These are phyloP conservation scores for Tricholoma hemisulphureum DNA, from an alignment of 768 basidiomycete species.

Conservation along the genomic window DNA sequence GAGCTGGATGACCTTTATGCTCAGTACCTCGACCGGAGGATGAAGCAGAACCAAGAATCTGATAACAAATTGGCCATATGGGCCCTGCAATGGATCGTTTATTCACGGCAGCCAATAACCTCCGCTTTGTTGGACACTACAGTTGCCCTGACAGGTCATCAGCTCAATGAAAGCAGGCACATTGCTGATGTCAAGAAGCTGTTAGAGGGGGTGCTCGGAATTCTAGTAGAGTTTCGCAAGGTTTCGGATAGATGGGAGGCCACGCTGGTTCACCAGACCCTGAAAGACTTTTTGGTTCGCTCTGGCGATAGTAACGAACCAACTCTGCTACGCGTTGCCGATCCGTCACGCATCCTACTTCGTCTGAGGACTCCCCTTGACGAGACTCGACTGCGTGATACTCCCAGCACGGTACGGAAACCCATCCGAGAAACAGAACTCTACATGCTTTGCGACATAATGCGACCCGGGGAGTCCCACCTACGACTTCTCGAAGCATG, in stretches of 20 bases:
- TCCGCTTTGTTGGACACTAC: neutral
- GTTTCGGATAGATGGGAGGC: neutral
- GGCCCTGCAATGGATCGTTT: neutral
- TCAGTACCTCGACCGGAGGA: neutral
- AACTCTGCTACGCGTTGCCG: neutral
- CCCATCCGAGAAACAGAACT: neutral
- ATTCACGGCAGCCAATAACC: neutral
- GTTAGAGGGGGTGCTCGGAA: neutral
- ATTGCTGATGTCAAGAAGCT: neutral
- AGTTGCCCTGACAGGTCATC: neutral
- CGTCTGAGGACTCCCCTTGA: neutral
- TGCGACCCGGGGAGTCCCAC: neutral
- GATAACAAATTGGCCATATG: neutral
- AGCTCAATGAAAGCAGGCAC: neutral
- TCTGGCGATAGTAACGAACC: neutral
- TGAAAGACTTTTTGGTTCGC: neutral
- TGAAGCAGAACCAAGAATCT: neutral
- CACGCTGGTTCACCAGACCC: neutral
- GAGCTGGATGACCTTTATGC: neutral
- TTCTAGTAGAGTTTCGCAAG: neutral
- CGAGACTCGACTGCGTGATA: neutral
- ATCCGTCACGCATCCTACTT: neutral
- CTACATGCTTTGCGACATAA: neutral
- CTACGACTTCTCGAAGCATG: neutral
- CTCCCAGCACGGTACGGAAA: neutral